A percentile compares a stretch with the other conserved stretches of the same genome.
Evolutionary conservation across 176 grass and related monocot species (phyloP).

Genomic region (Carex littledalei): DNA sequence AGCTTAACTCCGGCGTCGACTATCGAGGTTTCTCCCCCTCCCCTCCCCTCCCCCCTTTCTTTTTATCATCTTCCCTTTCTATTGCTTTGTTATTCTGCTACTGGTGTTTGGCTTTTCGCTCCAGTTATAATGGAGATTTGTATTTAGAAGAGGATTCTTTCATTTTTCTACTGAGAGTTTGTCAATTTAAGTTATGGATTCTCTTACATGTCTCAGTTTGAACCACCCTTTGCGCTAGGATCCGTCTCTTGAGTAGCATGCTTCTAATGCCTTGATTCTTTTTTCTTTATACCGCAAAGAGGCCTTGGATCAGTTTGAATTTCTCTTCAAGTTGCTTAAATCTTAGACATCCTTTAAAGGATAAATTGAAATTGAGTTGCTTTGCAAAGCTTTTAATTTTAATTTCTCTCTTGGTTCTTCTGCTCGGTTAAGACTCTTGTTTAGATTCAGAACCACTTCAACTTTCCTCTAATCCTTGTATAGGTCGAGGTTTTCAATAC

Average conservation of each 20-base stretch:
- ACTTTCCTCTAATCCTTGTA: neutral
- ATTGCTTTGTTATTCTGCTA: neutral
- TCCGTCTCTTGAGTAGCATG: neutral
- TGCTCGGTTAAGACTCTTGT: neutral
- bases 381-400: neutral
- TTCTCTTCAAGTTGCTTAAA: neutral
- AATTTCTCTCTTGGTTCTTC: neutral
- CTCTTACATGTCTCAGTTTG: neutral
- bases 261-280: neutral
- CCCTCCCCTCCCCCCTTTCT: neutral
- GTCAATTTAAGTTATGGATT: neutral
- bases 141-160: neutral
- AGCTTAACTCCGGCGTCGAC: conserved; percentile 94
- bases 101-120: neutral
- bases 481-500: neutral
- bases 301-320: neutral
- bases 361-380: neutral
- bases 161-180: neutral
- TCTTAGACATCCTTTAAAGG: neutral
- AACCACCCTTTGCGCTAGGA: neutral
- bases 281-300: neutral
- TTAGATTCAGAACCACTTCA: neutral
- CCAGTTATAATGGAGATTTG: neutral
- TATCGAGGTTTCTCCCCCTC: conserved; percentile 52
- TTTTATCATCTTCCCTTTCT: neutral